Percentiles rank a stretch among this genome's conserved stretches.
Conservation (phyloP, 1,284 basidiomycete species). For the Pascua guehoae region DNA sequence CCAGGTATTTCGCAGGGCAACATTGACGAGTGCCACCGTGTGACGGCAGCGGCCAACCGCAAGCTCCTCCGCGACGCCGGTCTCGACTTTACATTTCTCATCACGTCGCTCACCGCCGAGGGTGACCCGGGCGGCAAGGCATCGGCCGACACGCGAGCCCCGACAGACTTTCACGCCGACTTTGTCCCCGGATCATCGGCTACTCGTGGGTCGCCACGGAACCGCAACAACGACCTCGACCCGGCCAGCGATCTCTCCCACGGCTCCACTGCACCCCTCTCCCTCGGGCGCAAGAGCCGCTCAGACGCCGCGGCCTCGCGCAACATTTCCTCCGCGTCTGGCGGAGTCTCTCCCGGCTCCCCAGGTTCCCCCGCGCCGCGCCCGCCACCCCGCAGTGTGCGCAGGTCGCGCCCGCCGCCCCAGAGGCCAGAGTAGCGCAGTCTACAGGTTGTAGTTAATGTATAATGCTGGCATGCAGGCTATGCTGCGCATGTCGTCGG, state of each 20-base stretch:
- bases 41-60: slow-evolving; percentile 71
- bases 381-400: slow-evolving; percentile 14
- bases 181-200: neutral
- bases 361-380: slow-evolving; percentile 2
- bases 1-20: slow-evolving; percentile 66
- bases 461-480: neutral
- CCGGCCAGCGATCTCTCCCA: slow-evolving; percentile 2
- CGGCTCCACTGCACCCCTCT: slow-evolving; percentile 19
- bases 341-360: neutral
- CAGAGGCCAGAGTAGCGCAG: neutral
- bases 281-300: slow-evolving; percentile 2
- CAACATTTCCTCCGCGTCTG: neutral
- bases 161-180: neutral
- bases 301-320: neutral
- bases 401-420: slow-evolving; percentile 8
- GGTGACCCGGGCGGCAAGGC: slow-evolving; percentile 1
- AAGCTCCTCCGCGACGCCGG: slow-evolving; percentile 89
- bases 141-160: neutral
- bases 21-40: slow-evolving; percentile 69
- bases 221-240: neutral
- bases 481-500: neutral
- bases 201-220: neutral
- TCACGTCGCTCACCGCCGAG: slow-evolving; percentile 52
- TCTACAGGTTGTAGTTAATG: neutral
- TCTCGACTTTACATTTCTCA: slow-evolving; percentile 82